These are phyloP conservation scores for Trichoderma gamsii DNA, from an alignment of 495 filamentous ascomycete species.

Conservation along the genomic window DNA sequence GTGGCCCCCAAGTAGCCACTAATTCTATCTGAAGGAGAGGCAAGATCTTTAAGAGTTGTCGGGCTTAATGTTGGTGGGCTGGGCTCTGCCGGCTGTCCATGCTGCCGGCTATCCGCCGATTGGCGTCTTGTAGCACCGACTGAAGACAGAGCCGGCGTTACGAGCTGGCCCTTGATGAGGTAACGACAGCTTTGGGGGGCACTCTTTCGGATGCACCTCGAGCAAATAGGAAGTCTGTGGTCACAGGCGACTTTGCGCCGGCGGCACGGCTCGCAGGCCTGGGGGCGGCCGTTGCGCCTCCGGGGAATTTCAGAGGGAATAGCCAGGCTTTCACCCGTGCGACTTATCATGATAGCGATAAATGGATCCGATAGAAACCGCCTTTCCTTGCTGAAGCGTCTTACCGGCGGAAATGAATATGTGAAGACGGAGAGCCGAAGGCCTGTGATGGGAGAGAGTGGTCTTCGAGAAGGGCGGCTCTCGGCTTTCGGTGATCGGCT, in stretches of 20 bases:
- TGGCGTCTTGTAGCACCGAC: neutral
- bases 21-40: neutral
- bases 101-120: neutral
- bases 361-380: neutral
- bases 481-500: slow-evolving; percentile 2
- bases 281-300: slow-evolving; percentile 19
- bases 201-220: slow-evolving; percentile 21
- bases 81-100: neutral
- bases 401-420: neutral
- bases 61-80: neutral
- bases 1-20: neutral
- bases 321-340: neutral
- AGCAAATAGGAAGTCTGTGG: slow-evolving; percentile 26
- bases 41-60: neutral
- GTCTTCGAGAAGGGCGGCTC: neutral
- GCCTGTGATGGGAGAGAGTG: neutral
- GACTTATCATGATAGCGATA: neutral
- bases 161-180: neutral
- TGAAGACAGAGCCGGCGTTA: neutral
- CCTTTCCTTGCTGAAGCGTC: neutral
- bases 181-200: neutral
- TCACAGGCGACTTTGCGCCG: slow-evolving; percentile 32
- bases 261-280: slow-evolving; percentile 29
- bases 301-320: slow-evolving; percentile 6
- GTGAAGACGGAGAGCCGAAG: neutral